A percentile compares a stretch with the other conserved stretches of the same genome.
Conservation (phyloP, 768 basidiomycete species). For the Kwoniella mangroviensis region DNA sequence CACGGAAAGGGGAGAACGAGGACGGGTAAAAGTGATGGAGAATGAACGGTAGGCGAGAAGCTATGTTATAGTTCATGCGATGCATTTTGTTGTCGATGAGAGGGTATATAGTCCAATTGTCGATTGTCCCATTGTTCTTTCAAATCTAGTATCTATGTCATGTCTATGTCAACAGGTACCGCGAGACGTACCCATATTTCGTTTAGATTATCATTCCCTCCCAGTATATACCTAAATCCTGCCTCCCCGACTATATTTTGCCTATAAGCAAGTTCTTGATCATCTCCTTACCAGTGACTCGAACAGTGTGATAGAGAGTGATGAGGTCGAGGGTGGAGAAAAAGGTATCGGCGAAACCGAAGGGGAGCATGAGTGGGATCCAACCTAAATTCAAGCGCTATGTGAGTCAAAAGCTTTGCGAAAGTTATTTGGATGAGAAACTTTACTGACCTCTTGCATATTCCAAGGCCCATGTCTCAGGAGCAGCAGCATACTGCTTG, state of each 20-base stretch:
- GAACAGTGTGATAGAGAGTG: slow-evolving; percentile 76
- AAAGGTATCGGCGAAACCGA: slow-evolving; percentile 83
- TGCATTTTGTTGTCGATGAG: background rate
- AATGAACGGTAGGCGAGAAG: no score
- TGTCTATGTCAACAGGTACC: background rate
- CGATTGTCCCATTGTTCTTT: no score
- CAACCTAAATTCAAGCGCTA: slow-evolving; percentile 67
- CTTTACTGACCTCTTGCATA: slow-evolving; percentile 77
- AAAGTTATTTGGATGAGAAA: background rate
- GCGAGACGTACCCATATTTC: no score
- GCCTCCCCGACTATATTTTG: slow-evolving; percentile 69
- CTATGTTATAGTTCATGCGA: no score
- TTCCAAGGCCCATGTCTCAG: slow-evolving; percentile 94
- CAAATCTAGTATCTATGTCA: background rate
- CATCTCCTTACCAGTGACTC: slow-evolving; percentile 83
- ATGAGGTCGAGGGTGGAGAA: slow-evolving; percentile 86
- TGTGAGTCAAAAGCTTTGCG: background rate
- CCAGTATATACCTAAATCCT: background rate
- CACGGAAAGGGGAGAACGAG: no score
- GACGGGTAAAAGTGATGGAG: no score
- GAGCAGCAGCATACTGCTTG: slow-evolving; percentile 98
- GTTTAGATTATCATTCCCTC: background rate
- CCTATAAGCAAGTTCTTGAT: slow-evolving; percentile 77
- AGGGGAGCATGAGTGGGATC: slow-evolving; percentile 96
- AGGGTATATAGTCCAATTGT: background rate